Evolutionary conservation across 345 rosid genomes (phyloP), one percentile per base, ranked within the genome.

Genomic region (Brassica carinata): DNA sequence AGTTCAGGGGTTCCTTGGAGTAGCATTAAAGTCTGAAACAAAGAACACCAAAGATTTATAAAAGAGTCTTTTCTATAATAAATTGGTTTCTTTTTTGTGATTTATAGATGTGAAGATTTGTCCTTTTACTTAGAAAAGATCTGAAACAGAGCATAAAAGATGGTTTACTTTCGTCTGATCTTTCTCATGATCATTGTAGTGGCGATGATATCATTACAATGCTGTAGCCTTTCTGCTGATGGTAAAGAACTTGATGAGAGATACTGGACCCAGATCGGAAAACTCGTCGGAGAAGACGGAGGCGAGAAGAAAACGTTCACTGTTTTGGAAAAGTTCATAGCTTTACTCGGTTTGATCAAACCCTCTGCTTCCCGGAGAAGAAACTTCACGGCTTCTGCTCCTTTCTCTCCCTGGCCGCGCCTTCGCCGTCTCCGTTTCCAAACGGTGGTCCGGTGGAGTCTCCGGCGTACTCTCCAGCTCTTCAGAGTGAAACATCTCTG

Each of bases 1-100:
- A 79, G 85, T 62, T 89, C 97, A 93, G 94, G 95, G 98, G 91
- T 96, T 90, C 90, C 99, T 92, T 96, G 98, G 98, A 96, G 99
- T 96, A 89, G 97, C 98, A 96, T 90, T 96, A 73, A 96, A 93
- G 99, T 69, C 85, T 78, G 2, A 38, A 64, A 62, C 26, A 51
- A 64, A 19, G 53, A 5, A 43, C 31, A 65, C 8, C 31, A 65
- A 13, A 43, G n/a, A 40, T 40, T 40, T 3, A 5, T n/a, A 5
- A 57, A 48, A 55, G 75, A 9, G 15, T 58, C 1, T 55, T 38
- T 11, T 5, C 31, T 77, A 19, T 74, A 18, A 73, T 82, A 77
- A 77, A 77, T 38, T 23, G 79, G 74, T 82, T 64, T 82, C 75
- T 71, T 77, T 82, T 61, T 73, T 51, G 51, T 77, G 75, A 73